Evolutionary conservation across 2,329 filamentous ascomycete genomes (phyloP).

Genomic region (Tympanopsis confertula): DNA sequence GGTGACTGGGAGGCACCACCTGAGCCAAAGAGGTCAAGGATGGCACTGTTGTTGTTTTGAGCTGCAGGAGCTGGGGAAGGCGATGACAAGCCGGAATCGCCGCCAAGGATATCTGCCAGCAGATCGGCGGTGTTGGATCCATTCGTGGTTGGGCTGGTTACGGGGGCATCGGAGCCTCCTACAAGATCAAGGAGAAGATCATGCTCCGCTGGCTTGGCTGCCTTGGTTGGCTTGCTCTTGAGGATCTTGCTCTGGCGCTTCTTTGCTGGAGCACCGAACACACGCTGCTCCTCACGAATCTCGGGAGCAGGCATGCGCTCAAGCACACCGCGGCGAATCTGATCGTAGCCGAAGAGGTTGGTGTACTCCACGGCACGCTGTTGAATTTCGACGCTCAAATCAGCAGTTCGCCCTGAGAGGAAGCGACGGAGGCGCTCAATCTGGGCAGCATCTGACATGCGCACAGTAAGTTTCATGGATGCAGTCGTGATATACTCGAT

Average conservation of each 20-base stretch:
- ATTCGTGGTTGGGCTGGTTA: conserved; percentile 39
- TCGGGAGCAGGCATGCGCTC: conserved; percentile 97
- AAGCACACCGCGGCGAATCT: conserved; percentile 76
- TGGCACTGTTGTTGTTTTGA: conserved; percentile 51
- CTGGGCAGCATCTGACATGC: conserved; percentile 73
- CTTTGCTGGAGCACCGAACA: conserved; percentile 65
- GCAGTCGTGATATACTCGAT: conserved; percentile 95
- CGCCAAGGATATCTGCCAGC: conserved; percentile 82
- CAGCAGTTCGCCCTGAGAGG: conserved; percentile 67
- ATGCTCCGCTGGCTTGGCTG: conserved; percentile 68
- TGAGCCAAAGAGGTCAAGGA: conserved; percentile 74
- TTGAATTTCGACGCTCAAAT: conserved; percentile 89
- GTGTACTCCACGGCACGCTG: conserved; percentile 91
- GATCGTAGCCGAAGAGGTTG: conserved; percentile 84
- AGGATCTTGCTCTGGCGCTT: conserved; percentile 50
- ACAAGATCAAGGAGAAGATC: conserved; percentile 88
- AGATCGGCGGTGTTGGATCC: conserved; percentile 65
- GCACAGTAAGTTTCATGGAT: conserved; percentile 85
- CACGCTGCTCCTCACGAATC: conserved; percentile 87
- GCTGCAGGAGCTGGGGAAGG: conserved; percentile 34
- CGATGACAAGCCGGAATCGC: conserved; percentile 41
- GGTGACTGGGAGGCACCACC: conserved; percentile 18
- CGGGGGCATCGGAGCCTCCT: conserved; percentile 60
- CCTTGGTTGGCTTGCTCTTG: conserved; percentile 35
- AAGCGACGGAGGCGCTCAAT: conserved; percentile 74